Evolutionary conservation across 352 stramenopile genomes (phyloP).

Genomic region (Aphanomyces invadans): DNA sequence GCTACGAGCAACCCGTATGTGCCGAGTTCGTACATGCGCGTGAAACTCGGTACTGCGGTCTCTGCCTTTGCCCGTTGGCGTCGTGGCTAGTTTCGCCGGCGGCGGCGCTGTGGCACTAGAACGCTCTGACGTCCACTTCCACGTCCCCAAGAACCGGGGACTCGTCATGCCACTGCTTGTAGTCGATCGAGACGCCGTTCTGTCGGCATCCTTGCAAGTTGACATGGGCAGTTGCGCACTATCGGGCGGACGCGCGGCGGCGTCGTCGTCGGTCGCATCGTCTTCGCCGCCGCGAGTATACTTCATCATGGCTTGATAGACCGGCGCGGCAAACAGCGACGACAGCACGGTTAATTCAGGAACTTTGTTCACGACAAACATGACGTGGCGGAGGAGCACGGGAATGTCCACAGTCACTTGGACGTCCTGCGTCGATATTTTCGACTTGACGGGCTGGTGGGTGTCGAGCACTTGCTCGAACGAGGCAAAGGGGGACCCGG

Average conservation of each 20-base stretch:
- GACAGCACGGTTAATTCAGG: neutral
- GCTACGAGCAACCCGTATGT: no score
- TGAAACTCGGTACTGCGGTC: conserved; percentile 8
- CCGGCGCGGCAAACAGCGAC: conserved; percentile 3
- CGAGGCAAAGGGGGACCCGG: neutral
- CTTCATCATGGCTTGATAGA: conserved; percentile 11
- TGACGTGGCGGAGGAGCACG: conserved; percentile 3
- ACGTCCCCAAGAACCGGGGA: neutral
- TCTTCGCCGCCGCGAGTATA: neutral
- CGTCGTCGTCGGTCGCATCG: neutral
- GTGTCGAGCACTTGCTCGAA: conserved; percentile 12
- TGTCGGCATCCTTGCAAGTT: no score
- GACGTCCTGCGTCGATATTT: conserved; percentile 5
- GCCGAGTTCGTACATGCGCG: neutral
- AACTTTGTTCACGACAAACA: conserved; percentile 9
- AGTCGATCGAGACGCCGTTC: no score
- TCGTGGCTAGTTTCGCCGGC: neutral
- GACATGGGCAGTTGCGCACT: no score
- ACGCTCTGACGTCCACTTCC: neutral
- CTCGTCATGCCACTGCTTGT: no score
- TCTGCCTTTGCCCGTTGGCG: neutral
- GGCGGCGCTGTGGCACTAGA: neutral
- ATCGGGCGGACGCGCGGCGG: neutral
- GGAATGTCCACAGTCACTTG: conserved; percentile 14
- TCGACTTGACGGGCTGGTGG: neutral